Evolutionary conservation across 2,329 filamentous ascomycete species (phyloP), one percentile per base, ranked within the genome.

Genomic region (Ascochyta pisi): DNA sequence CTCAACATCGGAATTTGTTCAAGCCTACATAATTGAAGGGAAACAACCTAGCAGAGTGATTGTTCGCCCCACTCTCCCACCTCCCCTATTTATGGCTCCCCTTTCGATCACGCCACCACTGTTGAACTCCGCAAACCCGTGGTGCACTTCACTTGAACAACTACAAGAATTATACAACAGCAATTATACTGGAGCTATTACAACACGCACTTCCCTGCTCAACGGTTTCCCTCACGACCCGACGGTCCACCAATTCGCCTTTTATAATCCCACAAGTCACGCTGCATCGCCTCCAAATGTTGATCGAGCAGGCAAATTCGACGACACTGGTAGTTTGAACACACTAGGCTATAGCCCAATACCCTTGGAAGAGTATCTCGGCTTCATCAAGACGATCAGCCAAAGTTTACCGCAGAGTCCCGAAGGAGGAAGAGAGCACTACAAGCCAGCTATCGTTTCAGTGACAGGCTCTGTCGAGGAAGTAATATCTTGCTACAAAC

Each of bases 91-190:
- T 12, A 70, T 73, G 70, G 66, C 63, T 37, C 57, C 75, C 9
- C 75, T 89, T 9, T 46, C 63, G 7, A 85, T 92, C 57, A 64
- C 79, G 39, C 89, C 88, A 0, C 88, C 89, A 0, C 78, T 94
- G 6, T 78, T 92, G 61, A 93, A 93, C 76, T 89, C 89, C 0
- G 85, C 90, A 27, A 88, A 85, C 45, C 90, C 90, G 0, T 92
- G 89, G 89, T 89, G 89, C 24, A 91, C 89, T 0, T 85, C 83
- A 3, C 73, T 83, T 5, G 78, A 82, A 4, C 84, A 92, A 60
- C 82, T 93, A 4, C 72, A 78, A 35, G 75, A 76, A 2, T 83
- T 93, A 6, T 89, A 89, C 68, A 70, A 78, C 27, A 86, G 81
- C 45, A 78, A 83, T 0, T 77, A 84, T 49, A 92, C 87, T 0